phyloP scores from a whole-genome alignment of 345 rosid species.

The Arabis alpina region DNA sequence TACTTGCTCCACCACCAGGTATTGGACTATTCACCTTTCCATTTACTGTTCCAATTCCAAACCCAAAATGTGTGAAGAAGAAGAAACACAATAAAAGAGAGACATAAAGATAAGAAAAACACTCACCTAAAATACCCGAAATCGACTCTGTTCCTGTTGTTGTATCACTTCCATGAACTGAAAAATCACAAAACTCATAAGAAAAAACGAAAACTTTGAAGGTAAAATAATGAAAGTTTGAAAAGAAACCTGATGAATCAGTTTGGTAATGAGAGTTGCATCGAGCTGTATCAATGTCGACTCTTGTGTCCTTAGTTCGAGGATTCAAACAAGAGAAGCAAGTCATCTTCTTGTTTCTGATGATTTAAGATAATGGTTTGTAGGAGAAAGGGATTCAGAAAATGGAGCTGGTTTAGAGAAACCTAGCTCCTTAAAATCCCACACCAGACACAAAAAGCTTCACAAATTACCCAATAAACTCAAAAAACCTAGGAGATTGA shows the following conservation, averaged over 20 bases:
- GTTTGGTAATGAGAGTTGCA: slow-evolving; percentile 49
- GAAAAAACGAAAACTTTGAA: neutral
- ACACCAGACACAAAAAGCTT: slow-evolving; percentile 32
- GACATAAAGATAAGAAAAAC: neutral
- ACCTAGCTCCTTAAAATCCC: slow-evolving; percentile 31
- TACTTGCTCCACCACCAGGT: slow-evolving; percentile 60
- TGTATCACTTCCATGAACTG: slow-evolving; percentile 46
- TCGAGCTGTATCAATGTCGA: slow-evolving; percentile 68
- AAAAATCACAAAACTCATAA: slow-evolving; percentile 27
- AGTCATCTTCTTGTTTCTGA: slow-evolving; percentile 50
- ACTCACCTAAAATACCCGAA: slow-evolving; percentile 42
- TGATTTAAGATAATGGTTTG: neutral
- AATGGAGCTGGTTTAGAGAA: slow-evolving; percentile 30
- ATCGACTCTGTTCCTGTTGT: slow-evolving; percentile 41
- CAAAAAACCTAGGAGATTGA: slow-evolving; percentile 31
- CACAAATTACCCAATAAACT: neutral
- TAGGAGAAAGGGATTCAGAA: neutral
- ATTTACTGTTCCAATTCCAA: slow-evolving; percentile 38
- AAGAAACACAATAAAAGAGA: neutral
- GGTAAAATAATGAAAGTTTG: neutral
- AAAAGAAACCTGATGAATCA: slow-evolving; percentile 56
- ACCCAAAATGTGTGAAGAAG: neutral
- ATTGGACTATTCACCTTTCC: slow-evolving; percentile 47
- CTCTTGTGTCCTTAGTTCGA: slow-evolving; percentile 58
- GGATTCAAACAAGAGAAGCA: slow-evolving; percentile 83